A percentile compares a stretch with the other conserved stretches of the same genome.
Conservation (phyloP, 148 eudicot species). For the Silene latifolia region DNA sequence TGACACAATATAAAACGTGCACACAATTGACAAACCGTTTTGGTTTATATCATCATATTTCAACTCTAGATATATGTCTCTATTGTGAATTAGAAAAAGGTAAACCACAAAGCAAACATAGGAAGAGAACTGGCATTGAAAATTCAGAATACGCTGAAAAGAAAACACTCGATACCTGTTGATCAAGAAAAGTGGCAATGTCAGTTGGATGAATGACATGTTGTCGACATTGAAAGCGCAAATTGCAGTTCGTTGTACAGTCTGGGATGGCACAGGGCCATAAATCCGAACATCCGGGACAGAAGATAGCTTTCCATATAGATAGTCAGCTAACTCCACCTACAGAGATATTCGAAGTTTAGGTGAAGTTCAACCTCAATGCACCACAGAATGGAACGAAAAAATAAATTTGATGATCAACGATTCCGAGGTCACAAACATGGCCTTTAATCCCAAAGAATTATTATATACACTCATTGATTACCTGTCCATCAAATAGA, state of each 20-base stretch:
- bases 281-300: conserved; percentile 68
- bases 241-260: conserved; percentile 67
- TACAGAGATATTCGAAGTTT: conserved; percentile 23
- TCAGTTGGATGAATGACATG: conserved; percentile 84
- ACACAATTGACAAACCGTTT: neutral
- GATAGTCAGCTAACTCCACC: conserved; percentile 71
- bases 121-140: neutral
- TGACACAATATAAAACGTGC: neutral
- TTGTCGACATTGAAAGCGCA: conserved; percentile 82
- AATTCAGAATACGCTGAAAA: neutral
- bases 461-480: no score
- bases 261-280: conserved; percentile 72
- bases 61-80: neutral
- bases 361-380: neutral
- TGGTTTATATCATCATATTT: no score
- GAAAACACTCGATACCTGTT: conserved; percentile 51
- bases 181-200: conserved; percentile 85
- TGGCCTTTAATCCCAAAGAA: neutral
- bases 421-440: neutral
- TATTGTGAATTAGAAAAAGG: neutral
- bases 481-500: no score
- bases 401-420: neutral
- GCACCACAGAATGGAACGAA: neutral
- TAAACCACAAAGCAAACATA: neutral
- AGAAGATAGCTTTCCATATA: conserved; percentile 52